Base-by-base conservation (phyloP, 176 grass and related monocot genomes). In the Pharus latifolius region DNA sequence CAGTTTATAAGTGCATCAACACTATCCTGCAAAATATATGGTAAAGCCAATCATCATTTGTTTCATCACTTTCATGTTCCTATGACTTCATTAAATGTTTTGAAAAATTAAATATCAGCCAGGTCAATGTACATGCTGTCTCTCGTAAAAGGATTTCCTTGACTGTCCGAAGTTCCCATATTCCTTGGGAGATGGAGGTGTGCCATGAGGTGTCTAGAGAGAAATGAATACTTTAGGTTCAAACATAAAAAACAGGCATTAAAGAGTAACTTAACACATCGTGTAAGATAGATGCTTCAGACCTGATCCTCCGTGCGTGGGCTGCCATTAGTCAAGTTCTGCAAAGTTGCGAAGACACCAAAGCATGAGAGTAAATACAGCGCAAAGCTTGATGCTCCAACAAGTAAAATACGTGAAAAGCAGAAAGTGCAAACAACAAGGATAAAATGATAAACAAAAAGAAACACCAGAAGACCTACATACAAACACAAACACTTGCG, bases 161-260 rank as follows among this genome's bases (percentile, higher is more conserved):
- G 67, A 29, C 63, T 65, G 76, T 43, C 70, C 65, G 22, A 48
- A 49, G 54, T 56, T 78, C 48, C 66, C 76, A 34, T 79, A 78
- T 72, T 96, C 74, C 79, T 82, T 74, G 44, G 54, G 56, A 70
- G 76, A 49, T 70, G 76, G 61, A 13, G 86, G 87, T 48, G 72
- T 74, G 69, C n/a, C 70, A 38, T 85, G 85, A 77, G 83, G 78
- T 77, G 91, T 85, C 93, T 97, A 80, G 59, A 83, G 78, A 76
- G 60, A 65, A 24, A 87, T 81, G 50, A 84, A 65, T 49, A 19
- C 49, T 62, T 79, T 83, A 66, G 60, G 27, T 85, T 61, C 52
- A 72, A 78, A 49, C 25, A 70, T 42, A n/a, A 67, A 61, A 80
- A 60, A 27, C 80, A 70, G 49, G 2, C n/a, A 76, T 65, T 10